These are phyloP conservation scores for Plasmodium chabaudi DNA, from an alignment of 169 alveolate genomes.

Conservation along the genomic window DNA sequence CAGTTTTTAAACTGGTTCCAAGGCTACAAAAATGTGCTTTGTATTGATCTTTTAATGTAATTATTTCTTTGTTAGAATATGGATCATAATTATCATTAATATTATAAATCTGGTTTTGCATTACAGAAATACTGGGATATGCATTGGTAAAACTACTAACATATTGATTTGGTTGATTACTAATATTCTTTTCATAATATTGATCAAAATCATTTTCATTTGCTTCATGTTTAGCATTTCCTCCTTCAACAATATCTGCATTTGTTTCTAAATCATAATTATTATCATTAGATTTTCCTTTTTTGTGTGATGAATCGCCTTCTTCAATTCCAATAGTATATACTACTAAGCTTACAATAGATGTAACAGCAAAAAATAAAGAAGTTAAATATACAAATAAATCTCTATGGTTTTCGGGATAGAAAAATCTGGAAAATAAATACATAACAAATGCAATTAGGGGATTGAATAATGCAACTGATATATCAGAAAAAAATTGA, in stretches of 20 bases:
- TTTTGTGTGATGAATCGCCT: background rate
- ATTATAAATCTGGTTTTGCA: slow-evolving; percentile 19
- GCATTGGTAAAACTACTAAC: background rate
- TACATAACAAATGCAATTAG: slow-evolving; percentile 53
- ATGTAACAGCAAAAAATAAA: slow-evolving; percentile 17
- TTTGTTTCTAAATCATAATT: background rate
- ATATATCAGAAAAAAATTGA: slow-evolving; percentile 56
- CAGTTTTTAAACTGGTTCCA: background rate
- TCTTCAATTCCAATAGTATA: slow-evolving; percentile 28
- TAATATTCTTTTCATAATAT: slow-evolving; percentile 25
- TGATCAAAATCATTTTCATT: slow-evolving; percentile 47
- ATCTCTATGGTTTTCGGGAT: slow-evolving; percentile 22
- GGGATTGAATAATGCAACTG: slow-evolving; percentile 40
- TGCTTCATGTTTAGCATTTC: background rate
- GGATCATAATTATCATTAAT: slow-evolving; percentile 18
- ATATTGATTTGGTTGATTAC: background rate
- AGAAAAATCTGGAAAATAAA: slow-evolving; percentile 15
- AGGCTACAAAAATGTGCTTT: slow-evolving; percentile 27
- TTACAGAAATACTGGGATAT: slow-evolving; percentile 27
- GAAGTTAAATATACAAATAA: slow-evolving; percentile 36
- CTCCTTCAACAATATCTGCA: slow-evolving; percentile 16
- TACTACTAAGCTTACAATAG: slow-evolving; percentile 14
- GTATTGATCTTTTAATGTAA: slow-evolving; percentile 26
- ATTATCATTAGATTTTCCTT: background rate
- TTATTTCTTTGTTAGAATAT: background rate